Evolutionary conservation across 805 yeast species (phyloP).

Genomic region (Candida succiphila): DNA sequence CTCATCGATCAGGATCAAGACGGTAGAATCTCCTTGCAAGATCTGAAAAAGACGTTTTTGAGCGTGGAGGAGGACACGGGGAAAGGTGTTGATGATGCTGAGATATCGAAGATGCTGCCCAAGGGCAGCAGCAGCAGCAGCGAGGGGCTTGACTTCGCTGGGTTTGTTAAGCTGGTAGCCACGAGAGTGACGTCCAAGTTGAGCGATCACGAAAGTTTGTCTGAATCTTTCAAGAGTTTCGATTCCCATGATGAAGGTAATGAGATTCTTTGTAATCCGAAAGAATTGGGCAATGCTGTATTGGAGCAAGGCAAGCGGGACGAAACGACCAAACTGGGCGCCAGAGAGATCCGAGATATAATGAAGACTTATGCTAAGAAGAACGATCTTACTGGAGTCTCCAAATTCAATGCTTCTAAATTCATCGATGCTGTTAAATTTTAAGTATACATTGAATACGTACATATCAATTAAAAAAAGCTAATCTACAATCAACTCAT

Average conservation of each 20-base stretch:
- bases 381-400: conserved; percentile 45
- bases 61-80: conserved; percentile 47
- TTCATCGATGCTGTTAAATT: conserved; percentile 39
- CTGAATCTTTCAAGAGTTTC: conserved; percentile 55
- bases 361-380: conserved; percentile 46
- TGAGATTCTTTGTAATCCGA: conserved; percentile 37
- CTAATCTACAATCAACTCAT: conserved; percentile 82
- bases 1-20: conserved; percentile 78
- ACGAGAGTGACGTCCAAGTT: conserved; percentile 37
- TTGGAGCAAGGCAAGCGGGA: conserved; percentile 23
- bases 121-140: conserved; percentile 13
- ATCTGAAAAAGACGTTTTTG: conserved; percentile 43
- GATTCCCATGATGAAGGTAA: conserved; percentile 9
- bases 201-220: conserved; percentile 40
- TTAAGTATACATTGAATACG: neutral
- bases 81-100: conserved; percentile 28
- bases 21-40: conserved; percentile 46
- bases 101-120: conserved; percentile 40
- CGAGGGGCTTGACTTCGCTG: conserved; percentile 47
- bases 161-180: conserved; percentile 56
- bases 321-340: conserved; percentile 6
- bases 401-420: conserved; percentile 47
- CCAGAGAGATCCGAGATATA: conserved; percentile 37
- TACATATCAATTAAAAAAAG: neutral
- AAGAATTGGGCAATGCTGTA: conserved; percentile 39